Evolutionary conservation across 495 filamentous ascomycete species (phyloP).

Genomic region (Neurospora sp.): DNA sequence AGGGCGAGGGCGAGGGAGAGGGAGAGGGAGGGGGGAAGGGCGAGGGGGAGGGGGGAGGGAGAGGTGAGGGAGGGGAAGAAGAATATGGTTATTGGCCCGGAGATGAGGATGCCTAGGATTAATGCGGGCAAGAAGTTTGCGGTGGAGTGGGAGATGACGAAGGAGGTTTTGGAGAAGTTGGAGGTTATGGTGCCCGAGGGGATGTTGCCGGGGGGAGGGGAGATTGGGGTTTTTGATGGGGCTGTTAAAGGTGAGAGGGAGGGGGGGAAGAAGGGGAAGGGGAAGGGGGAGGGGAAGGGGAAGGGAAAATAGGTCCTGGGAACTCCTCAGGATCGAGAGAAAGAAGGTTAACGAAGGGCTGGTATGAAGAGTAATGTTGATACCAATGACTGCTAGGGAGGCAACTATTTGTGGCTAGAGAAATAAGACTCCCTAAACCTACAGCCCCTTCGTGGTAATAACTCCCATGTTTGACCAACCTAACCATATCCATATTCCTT

Average conservation of each 20-base stretch:
- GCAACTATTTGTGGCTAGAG: not conserved
- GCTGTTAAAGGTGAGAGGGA: not conserved
- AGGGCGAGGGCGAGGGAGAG: not conserved
- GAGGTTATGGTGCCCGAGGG: not conserved
- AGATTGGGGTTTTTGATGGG: not conserved
- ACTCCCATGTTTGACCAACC: not conserved
- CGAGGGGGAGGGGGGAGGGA: not conserved
- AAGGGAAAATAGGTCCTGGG: not conserved
- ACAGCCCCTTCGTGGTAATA: not conserved
- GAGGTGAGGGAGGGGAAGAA: not conserved
- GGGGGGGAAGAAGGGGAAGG: not conserved
- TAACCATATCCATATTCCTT: not conserved
- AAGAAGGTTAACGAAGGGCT: not conserved
- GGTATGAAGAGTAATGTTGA: not conserved
- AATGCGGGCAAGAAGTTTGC: constrained; percentile 16
- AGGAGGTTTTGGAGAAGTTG: not conserved
- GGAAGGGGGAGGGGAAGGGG: not conserved
- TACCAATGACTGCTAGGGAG: not conserved
- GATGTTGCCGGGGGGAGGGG: not conserved
- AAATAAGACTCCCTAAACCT: not conserved
- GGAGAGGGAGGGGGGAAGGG: not conserved
- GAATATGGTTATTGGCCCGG: not conserved
- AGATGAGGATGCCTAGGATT: constrained; percentile 21
- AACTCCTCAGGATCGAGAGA: not conserved
- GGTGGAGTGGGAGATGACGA: constrained; percentile 18